A percentile compares a stretch with the other conserved stretches of the same genome.
phyloP scores from a whole-genome alignment of 768 basidiomycete genomes.

The Boletus tomentosulus region DNA sequence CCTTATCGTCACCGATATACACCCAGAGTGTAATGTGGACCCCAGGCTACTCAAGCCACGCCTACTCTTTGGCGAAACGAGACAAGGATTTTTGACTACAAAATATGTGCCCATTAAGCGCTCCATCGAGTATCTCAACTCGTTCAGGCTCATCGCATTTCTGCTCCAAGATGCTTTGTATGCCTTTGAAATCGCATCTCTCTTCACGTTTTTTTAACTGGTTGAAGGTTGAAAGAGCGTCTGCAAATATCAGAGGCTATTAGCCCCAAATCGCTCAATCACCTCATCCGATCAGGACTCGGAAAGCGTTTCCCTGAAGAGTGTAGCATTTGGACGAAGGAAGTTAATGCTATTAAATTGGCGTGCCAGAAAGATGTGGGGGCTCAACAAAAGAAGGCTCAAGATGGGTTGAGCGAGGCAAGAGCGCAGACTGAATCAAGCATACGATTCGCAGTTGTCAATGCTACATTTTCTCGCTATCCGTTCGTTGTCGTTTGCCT shows the following conservation, averaged over 20 bases:
- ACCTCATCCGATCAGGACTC: constrained; percentile 31
- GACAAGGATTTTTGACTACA: constrained; percentile 38
- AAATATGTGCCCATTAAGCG: constrained; percentile 23
- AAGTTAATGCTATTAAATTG: constrained; percentile 8
- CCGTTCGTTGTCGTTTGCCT: constrained; percentile 10
- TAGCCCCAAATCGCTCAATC: constrained; percentile 21
- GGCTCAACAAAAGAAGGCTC: constrained; percentile 10
- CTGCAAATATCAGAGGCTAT: constrained; percentile 26
- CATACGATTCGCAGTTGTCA: constrained; percentile 22
- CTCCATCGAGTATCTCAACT: constrained; percentile 1
- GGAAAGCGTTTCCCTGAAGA: constrained; percentile 25
- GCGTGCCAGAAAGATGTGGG: not conserved
- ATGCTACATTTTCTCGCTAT: constrained; percentile 27
- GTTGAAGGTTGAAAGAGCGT: constrained; percentile 21
- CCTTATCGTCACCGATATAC: constrained; percentile 13
- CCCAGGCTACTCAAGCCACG: constrained; percentile 24
- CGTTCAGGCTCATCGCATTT: constrained; percentile 8
- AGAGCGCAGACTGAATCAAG: constrained; percentile 13
- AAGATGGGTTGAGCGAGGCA: constrained; percentile 10
- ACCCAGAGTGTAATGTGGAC: constrained; percentile 21
- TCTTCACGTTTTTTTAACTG: not conserved
- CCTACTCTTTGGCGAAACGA: constrained; percentile 38
- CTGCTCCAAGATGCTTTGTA: constrained; percentile 26
- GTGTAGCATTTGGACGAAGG: constrained; percentile 22
- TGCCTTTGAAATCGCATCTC: not conserved